Percentiles rank a stretch among this genome's conserved stretches.
These are phyloP conservation scores for Phytophthora ramorum DNA, from an alignment of 352 stramenopile genomes.

Conservation along the genomic window DNA sequence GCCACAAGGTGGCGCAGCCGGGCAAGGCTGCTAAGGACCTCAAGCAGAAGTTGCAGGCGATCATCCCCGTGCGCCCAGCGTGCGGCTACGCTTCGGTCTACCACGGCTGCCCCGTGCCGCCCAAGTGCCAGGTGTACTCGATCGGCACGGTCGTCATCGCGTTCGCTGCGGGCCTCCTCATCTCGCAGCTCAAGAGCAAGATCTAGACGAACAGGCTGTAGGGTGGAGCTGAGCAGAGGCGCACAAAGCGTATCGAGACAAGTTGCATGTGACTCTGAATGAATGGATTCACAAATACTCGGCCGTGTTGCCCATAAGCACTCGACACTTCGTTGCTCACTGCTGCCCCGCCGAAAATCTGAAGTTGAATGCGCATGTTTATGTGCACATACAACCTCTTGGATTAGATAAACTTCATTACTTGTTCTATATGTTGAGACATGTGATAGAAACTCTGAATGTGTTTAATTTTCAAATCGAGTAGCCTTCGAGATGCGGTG, in stretches of 20 bases:
- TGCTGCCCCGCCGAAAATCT: slow-evolving; percentile 5
- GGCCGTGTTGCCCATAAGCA: neutral
- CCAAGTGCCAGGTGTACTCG: slow-evolving; percentile 76
- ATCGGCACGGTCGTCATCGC: slow-evolving; percentile 62
- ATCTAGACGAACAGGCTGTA: slow-evolving; percentile 26
- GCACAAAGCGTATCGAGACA: slow-evolving; percentile 1
- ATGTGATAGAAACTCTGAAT: slow-evolving; percentile 2
- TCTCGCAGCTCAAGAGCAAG: slow-evolving; percentile 65
- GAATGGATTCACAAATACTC: slow-evolving; percentile 12
- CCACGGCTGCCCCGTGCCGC: slow-evolving; percentile 70
- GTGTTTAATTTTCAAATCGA: neutral
- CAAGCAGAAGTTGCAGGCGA: slow-evolving; percentile 59
- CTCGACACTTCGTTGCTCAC: neutral
- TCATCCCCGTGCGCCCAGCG: slow-evolving; percentile 58
- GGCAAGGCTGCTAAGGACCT: slow-evolving; percentile 60
- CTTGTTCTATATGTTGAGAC: neutral
- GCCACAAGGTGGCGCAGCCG: slow-evolving; percentile 63
- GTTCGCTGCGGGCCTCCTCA: slow-evolving; percentile 66
- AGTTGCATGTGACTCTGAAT: slow-evolving; percentile 17
- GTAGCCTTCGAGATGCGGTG: slow-evolving; percentile 4
- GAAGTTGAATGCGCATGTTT: slow-evolving; percentile 11
- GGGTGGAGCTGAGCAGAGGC: neutral
- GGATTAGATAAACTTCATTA: neutral
- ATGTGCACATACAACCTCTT: slow-evolving; percentile 2
- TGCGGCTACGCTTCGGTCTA: slow-evolving; percentile 50